Evolutionary conservation across 805 yeast species (phyloP).

Genomic region (Saturnispora silvae): DNA sequence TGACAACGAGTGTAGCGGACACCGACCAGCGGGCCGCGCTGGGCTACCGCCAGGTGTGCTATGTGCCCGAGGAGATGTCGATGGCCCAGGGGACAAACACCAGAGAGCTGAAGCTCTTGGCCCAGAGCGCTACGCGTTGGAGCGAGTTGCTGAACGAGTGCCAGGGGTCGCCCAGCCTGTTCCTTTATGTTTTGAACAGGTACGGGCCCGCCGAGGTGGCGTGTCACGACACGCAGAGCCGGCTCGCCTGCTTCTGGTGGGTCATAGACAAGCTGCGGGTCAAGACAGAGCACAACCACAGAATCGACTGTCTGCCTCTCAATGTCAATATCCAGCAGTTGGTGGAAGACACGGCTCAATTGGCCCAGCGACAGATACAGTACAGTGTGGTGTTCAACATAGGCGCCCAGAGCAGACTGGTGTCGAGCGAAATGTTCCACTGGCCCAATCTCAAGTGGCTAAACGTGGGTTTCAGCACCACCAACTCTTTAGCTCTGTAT

Average conservation of each 20-base stretch:
- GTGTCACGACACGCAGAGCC: slow-evolving; percentile 3
- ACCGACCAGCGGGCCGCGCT: too few relatives aligned
- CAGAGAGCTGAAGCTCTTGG: too few relatives aligned
- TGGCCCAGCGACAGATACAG: not conserved
- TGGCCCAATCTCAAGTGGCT: slow-evolving; percentile 8
- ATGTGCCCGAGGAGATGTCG: too few relatives aligned
- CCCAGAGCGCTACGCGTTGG: too few relatives aligned
- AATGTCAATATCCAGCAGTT: slow-evolving; percentile 8
- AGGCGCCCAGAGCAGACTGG: slow-evolving; percentile 1
- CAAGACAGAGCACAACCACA: slow-evolving; percentile 2
- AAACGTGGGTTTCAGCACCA: slow-evolving; percentile 3
- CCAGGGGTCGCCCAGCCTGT: slow-evolving; percentile 5
- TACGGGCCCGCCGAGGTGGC: not conserved
- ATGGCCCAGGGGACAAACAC: too few relatives aligned
- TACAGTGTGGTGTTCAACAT: slow-evolving; percentile 6
- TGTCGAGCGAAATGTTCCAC: slow-evolving; percentile 6
- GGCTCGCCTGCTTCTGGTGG: slow-evolving; percentile 8
- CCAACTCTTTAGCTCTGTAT: slow-evolving; percentile 5
- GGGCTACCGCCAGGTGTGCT: too few relatives aligned
- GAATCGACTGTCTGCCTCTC: slow-evolving; percentile 11
- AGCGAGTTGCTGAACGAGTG: not conserved
- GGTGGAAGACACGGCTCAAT: slow-evolving; percentile 6
- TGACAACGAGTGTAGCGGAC: too few relatives aligned
- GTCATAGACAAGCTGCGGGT: slow-evolving; percentile 7
- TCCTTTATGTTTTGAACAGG: not conserved